Evolutionary conservation across 345 rosid genomes (phyloP), one percentile per base, ranked within the genome.

Genomic region (Populus deltoides): DNA sequence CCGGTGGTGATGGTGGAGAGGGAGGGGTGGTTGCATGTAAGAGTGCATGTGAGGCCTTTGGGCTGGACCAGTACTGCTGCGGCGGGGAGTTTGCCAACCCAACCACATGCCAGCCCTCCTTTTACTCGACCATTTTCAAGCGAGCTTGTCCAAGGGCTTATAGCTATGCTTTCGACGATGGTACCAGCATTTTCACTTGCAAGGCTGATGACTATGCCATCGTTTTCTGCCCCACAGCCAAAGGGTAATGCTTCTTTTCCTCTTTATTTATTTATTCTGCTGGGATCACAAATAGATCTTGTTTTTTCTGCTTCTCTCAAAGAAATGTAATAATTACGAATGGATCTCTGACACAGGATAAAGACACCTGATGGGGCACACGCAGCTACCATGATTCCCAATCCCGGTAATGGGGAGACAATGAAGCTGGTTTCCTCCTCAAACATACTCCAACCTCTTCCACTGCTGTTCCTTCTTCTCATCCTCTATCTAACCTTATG

Each of bases 81-180:
- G 91, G 98, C 74, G 94, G 98, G 36, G 87, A 89, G 78, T 96
- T 92, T 79, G 99, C 97, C 33, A 92, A 91, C 83, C 94, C 97
- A 8, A 89, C 84, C 43, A 88, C 97, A 33, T 93, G 94, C 68
- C 79, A 76, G 8, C 97, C 98, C 6, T 88, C 98, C 22, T 86
- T 86, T 18, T 91, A 91, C 78, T 92, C 98, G 11, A 63, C 94
- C 73, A 80, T 93, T 77, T 93, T 92, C 89, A 92, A 91, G 87
- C 75, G 86, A 77, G 97, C 97, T 68, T 95, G 99, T 78, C 98
- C 99, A 18, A 86, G 87, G 77, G 98, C 98, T 63, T 93, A 93
- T 36, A 95, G 96, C 88, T 92, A 90, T 82, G 96, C 97, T 49
- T 94, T 78, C 55, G 96, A 91, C 49, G 92, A 93, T 76, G 87